phyloP scores from a whole-genome alignment of 2,329 filamentous ascomycete genomes.

The Fusarium dimerum region DNA sequence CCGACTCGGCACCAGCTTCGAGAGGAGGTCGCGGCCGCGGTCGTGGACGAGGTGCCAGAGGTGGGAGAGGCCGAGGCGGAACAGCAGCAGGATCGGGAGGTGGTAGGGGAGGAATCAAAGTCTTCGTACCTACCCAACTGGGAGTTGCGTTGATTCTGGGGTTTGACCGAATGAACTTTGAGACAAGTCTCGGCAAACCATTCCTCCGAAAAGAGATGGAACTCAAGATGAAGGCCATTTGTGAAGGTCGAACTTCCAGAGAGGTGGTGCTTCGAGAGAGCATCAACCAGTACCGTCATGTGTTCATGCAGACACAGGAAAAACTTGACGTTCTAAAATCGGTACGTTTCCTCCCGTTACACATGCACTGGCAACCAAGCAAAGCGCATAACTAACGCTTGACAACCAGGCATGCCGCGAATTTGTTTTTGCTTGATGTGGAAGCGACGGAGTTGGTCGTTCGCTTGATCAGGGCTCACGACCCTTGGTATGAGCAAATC shows the following conservation, averaged over 20 bases:
- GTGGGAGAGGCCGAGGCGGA: conserved; percentile 40
- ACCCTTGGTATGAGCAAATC: conserved; percentile 30
- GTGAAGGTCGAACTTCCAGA: conserved; percentile 78
- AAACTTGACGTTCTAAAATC: conserved; percentile 68
- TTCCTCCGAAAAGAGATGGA: conserved; percentile 99
- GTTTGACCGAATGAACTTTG: conserved; percentile 91
- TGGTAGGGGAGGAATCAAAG: conserved; percentile 61
- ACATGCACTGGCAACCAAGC: neutral
- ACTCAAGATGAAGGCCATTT: conserved; percentile 93
- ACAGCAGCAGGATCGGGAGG: conserved; percentile 44
- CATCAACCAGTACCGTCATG: conserved; percentile 80
- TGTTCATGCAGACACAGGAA: conserved; percentile 80
- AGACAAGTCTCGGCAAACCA: conserved; percentile 90
- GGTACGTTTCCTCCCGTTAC: conserved; percentile 45
- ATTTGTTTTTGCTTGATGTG: conserved; percentile 32
- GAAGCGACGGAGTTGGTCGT: conserved; percentile 7
- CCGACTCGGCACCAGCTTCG: conserved; percentile 38
- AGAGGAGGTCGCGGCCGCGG: conserved; percentile 53
- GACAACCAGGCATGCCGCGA: conserved; percentile 39
- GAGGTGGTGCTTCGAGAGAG: conserved; percentile 78
- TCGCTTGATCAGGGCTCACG: conserved; percentile 23
- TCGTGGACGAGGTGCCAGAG: conserved; percentile 43
- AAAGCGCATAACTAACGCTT: conserved; percentile 16
- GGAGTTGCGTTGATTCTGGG: conserved; percentile 91
- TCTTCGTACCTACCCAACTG: conserved; percentile 90